Base-by-base conservation (phyloP, 169 alveolate genomes). In the Cryptosporidium meleagridis region DNA sequence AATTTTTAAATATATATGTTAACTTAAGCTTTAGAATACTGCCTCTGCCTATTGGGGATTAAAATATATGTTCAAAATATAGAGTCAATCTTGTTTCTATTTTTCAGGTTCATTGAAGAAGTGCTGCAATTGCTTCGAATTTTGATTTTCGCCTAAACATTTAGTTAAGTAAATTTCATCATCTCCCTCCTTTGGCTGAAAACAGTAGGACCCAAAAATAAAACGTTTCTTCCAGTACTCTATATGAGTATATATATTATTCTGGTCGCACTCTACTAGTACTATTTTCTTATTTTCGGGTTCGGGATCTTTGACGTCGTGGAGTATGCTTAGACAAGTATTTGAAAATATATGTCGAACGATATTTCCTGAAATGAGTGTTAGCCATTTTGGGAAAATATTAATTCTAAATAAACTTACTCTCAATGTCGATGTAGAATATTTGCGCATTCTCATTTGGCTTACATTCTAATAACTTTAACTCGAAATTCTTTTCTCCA, bases 211-310 rank as follows among this genome's bases (percentile, higher is more conserved):
- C n/a, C 80, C 75, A 45, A 80, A 80, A n/a, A 65, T 23, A 23
- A 80, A 18, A 18, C 89, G 31, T 14, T 39, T 62, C 48, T 80
- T 80, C 89, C 89, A 80, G 52, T 62, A 62, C 37, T 80, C 89
- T 7, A 59, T 44, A 37, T 80, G 65, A 23, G 59, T 37, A 37
- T 62, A 41, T 31, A 61, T 45, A 48, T 80, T 59, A 12, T 37
- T 80, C 29, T 44, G 33, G 29, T 65, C 51, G 35, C 89, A 80
- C 31, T 80, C 65, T 12, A 23, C 65, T 12, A 48, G 45, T 1
- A 44, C 41, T 61, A 80, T 23, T 18, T 58, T 65, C 68, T 41
- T 44, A 16, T 61, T 45, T 33, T 61, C 70, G 23, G 14, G 4
- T 16, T 80, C 39, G 3, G 6, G 39, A 18, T 61, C 72, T 23